These are phyloP conservation scores for Thermomyces lanuginosus DNA, from an alignment of 2,329 filamentous ascomycete species.

Conservation along the genomic window DNA sequence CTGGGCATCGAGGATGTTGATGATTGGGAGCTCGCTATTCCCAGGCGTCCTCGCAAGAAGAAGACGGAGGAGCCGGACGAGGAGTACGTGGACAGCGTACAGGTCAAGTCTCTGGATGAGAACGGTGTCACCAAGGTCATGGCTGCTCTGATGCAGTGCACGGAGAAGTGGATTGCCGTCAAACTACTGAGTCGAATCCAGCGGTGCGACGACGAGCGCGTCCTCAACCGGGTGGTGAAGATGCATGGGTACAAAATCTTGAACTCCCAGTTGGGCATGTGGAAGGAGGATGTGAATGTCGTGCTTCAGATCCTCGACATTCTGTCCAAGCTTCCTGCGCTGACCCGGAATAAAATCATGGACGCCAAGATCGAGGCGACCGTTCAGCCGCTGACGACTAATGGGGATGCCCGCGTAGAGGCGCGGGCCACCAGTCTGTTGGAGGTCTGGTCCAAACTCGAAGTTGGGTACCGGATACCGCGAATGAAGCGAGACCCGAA, in stretches of 20 bases:
- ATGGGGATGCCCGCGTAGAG: conserved; percentile 59
- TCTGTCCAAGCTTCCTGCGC: conserved; percentile 68
- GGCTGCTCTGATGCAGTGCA: conserved; percentile 91
- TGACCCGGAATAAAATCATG: conserved; percentile 92
- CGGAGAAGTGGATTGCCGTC: conserved; percentile 98
- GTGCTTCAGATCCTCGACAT: conserved; percentile 80
- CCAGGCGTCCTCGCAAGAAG: conserved; percentile 86
- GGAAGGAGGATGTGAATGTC: conserved; percentile 78
- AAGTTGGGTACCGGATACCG: conserved; percentile 83
- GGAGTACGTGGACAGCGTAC: conserved; percentile 82
- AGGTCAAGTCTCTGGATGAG: conserved; percentile 63
- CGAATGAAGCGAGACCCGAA: conserved; percentile 70
- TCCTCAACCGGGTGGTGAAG: conserved; percentile 74
- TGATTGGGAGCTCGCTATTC: conserved; percentile 76
- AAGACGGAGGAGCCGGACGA: conserved; percentile 82
- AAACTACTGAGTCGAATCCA: conserved; percentile 85
- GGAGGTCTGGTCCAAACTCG: conserved; percentile 73
- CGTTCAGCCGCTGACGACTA: conserved; percentile 50
- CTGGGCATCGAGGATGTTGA: conserved; percentile 88
- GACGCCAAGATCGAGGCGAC: conserved; percentile 87
- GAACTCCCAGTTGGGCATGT: conserved; percentile 69
- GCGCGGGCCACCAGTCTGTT: conserved; percentile 55
- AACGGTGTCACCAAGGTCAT: conserved; percentile 84
- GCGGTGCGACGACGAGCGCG: conserved; percentile 67
- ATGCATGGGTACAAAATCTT: conserved; percentile 97